These are phyloP conservation scores for Haplosporangium sp. DNA, from an alignment of 371 early-diverging fungal genomes.

Conservation along the genomic window DNA sequence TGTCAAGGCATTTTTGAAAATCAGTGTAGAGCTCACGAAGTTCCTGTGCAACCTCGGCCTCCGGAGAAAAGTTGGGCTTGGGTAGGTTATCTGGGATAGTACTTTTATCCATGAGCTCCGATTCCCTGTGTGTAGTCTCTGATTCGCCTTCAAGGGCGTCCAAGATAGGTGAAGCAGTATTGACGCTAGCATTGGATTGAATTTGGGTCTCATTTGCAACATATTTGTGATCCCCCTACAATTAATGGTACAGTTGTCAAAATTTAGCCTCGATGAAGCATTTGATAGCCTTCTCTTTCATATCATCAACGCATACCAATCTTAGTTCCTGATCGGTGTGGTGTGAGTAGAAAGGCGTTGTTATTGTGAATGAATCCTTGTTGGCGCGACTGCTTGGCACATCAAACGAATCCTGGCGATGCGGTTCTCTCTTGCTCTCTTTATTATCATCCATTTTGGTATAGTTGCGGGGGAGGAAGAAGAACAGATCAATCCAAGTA, in stretches of 20 bases:
- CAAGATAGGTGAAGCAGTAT: constrained; percentile 1
- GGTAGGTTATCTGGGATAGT: not conserved
- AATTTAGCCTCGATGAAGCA: not conserved
- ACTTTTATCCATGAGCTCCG: constrained; percentile 20
- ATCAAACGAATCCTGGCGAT: constrained; percentile 23
- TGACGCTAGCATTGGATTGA: not conserved
- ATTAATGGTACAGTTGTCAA: not conserved
- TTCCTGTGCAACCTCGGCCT: constrained; percentile 64
- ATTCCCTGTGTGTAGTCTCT: constrained; percentile 6
- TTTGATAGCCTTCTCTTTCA: no score
- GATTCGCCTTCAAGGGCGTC: no score
- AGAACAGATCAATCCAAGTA: not conserved
- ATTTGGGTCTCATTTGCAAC: constrained; percentile 12
- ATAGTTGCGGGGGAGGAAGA: not conserved
- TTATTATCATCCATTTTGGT: not conserved
- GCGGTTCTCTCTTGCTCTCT: not conserved
- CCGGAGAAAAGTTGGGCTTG: constrained; percentile 16
- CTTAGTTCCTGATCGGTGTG: constrained; percentile 34
- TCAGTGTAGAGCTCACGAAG: constrained; percentile 62
- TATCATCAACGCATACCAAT: constrained; percentile 16
- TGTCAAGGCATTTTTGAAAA: constrained; percentile 78
- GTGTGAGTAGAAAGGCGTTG: constrained; percentile 34
- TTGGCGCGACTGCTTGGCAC: constrained; percentile 17
- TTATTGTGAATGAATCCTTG: not conserved
- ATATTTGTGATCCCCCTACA: constrained; percentile 26